phyloP scores from a whole-genome alignment of 192 early-diverging fungal species.

The Umbelopsis vinacea region DNA sequence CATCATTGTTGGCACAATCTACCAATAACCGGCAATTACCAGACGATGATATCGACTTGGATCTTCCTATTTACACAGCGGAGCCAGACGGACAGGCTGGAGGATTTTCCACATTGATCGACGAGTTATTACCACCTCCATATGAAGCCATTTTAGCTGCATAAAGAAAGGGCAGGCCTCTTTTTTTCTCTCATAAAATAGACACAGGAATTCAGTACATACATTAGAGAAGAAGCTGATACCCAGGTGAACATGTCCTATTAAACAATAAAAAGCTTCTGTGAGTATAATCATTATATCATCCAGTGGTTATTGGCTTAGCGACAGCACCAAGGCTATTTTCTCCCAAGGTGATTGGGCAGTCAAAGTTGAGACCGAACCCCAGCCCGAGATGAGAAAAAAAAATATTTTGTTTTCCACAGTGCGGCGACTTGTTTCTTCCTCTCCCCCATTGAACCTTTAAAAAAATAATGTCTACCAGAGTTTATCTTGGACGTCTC shows the following conservation, averaged over 20 bases:
- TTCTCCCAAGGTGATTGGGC: too few relatives aligned
- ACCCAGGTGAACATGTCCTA: too few relatives aligned
- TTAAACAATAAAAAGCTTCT: too few relatives aligned
- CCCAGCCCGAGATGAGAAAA: too few relatives aligned
- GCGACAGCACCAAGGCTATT: too few relatives aligned
- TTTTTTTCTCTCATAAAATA: too few relatives aligned
- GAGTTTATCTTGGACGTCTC: constrained; percentile 82
- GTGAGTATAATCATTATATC: too few relatives aligned
- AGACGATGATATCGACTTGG: not conserved
- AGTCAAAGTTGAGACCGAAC: too few relatives aligned
- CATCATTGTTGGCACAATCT: not conserved
- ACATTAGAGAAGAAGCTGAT: too few relatives aligned
- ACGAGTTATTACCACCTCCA: not conserved
- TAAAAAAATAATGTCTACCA: constrained; percentile 31
- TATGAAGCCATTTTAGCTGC: not conserved
- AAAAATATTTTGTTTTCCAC: too few relatives aligned
- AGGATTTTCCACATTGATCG: not conserved
- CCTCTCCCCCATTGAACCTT: not conserved
- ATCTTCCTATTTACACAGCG: not conserved
- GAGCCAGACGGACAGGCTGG: constrained; percentile 2
- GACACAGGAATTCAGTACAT: too few relatives aligned
- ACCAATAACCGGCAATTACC: not conserved
- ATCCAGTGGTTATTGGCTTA: too few relatives aligned
- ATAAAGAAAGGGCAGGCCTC: not conserved
- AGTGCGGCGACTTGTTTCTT: not conserved